Evolutionary conservation across 1,139 yeast species (phyloP).

Genomic region (Pichia norvegensis): DNA sequence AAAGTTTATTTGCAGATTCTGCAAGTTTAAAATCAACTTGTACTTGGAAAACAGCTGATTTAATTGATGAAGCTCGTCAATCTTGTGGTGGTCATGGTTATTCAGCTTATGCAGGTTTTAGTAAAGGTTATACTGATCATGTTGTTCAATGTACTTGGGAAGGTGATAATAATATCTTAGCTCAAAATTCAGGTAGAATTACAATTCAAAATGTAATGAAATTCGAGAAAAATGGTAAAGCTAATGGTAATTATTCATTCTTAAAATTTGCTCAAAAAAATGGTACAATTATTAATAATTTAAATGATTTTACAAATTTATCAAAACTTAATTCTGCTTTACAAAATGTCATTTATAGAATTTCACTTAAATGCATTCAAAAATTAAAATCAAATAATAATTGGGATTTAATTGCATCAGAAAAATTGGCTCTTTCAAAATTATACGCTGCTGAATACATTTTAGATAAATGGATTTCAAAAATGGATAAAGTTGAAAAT

Average conservation of each 20-base stretch:
- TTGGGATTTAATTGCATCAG: constrained; percentile 53
- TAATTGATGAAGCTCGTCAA: constrained; percentile 86
- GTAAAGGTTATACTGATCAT: constrained; percentile 85
- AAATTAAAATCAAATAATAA: constrained; percentile 38
- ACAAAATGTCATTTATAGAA: constrained; percentile 42
- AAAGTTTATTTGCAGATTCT: constrained; percentile 74
- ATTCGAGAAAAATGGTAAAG: constrained; percentile 29
- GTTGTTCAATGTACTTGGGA: constrained; percentile 98
- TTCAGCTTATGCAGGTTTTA: constrained; percentile 83
- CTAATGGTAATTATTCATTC: constrained; percentile 24
- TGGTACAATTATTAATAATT: constrained; percentile 28
- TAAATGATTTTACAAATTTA: constrained; percentile 31
- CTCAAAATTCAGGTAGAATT: constrained; percentile 76
- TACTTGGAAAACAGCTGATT: constrained; percentile 76
- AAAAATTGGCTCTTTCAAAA: constrained; percentile 52
- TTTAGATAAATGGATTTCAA: constrained; percentile 36
- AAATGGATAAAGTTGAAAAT: constrained; percentile 20
- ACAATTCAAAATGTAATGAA: constrained; percentile 49
- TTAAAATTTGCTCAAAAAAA: constrained; percentile 14
- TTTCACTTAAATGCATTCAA: constrained; percentile 40
- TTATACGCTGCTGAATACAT: constrained; percentile 55
- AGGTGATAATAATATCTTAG: constrained; percentile 86
- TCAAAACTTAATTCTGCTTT: constrained; percentile 27
- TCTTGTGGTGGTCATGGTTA: constrained; percentile 98
- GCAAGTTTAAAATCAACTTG: constrained; percentile 86